Evolutionary conservation across 805 yeast species (phyloP).

Genomic region (Grigorovia transvaalensis): DNA sequence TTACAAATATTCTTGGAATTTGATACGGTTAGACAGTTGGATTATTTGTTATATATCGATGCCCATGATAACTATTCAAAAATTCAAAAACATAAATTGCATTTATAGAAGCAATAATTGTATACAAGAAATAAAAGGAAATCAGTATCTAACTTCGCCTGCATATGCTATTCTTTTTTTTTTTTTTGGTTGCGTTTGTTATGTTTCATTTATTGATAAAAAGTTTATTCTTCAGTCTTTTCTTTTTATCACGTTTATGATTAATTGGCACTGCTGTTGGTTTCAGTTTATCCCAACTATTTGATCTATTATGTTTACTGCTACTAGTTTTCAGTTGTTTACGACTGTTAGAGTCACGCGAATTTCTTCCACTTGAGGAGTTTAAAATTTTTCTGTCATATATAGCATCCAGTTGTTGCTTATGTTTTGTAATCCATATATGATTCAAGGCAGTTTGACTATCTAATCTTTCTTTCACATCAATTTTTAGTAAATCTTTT

Average conservation of each 20-base stretch:
- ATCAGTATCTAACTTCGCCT: not conserved
- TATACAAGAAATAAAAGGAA: not conserved
- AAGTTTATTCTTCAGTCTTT: not conserved
- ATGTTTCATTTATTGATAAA: not conserved
- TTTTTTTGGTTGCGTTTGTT: too few species aligned
- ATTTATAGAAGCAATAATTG: not conserved
- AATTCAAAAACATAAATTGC: not conserved
- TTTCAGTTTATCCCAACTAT: not conserved
- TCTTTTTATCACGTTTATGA: not conserved
- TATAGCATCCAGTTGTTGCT: slow-evolving; percentile 26
- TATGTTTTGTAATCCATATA: slow-evolving; percentile 39
- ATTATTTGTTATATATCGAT: not conserved
- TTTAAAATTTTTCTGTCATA: slow-evolving; percentile 27
- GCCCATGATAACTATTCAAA: not conserved
- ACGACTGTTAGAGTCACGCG: not conserved
- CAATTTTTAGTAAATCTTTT: slow-evolving; percentile 29
- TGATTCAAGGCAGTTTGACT: slow-evolving; percentile 34
- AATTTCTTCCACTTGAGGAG: not conserved
- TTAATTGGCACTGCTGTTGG: not conserved
- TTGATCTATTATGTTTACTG: not conserved
- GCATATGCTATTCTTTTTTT: too few species aligned
- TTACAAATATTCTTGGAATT: slow-evolving; percentile 15
- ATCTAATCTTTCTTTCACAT: slow-evolving; percentile 31
- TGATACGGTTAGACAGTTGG: slow-evolving; percentile 1
- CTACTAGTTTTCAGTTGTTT: too few species aligned